phyloP scores from a whole-genome alignment of 306 rosid species.

The Vigna angularis region DNA sequence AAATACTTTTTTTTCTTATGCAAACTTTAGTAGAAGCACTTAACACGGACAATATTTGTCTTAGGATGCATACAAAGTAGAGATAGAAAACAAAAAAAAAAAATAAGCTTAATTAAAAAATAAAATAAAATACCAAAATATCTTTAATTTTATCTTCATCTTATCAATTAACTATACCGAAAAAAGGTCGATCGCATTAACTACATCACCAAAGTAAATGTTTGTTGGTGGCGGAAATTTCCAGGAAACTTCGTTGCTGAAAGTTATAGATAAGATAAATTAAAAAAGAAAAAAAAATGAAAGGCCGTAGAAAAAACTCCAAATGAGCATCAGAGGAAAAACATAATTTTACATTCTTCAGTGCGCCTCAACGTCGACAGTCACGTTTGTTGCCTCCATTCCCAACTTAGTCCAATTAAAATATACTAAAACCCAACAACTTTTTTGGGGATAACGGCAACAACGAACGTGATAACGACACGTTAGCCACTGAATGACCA shows the following conservation, averaged over 20 bases:
- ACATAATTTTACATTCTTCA: background rate
- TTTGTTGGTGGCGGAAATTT: background rate
- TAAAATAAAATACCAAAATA: too few relatives aligned
- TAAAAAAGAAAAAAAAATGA: background rate
- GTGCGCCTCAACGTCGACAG: background rate
- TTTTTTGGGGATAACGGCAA: background rate
- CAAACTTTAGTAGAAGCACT: background rate
- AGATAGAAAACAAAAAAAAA: background rate
- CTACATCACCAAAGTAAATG: background rate
- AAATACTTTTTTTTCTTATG: background rate
- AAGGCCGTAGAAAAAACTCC: too few relatives aligned
- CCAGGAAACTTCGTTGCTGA: background rate
- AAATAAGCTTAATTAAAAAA: background rate
- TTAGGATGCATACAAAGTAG: background rate
- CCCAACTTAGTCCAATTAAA: background rate
- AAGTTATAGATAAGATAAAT: background rate
- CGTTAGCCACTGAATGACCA: background rate
- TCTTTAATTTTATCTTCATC: too few relatives aligned
- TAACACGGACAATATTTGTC: background rate
- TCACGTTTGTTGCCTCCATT: constrained; percentile 3
- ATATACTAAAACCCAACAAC: background rate
- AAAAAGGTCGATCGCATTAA: background rate
- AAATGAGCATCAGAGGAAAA: background rate
- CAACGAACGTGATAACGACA: background rate
- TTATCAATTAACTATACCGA: background rate